These are phyloP conservation scores for Ophiostoma ulmi DNA, from an alignment of 2,329 filamentous ascomycete genomes.

Conservation along the genomic window DNA sequence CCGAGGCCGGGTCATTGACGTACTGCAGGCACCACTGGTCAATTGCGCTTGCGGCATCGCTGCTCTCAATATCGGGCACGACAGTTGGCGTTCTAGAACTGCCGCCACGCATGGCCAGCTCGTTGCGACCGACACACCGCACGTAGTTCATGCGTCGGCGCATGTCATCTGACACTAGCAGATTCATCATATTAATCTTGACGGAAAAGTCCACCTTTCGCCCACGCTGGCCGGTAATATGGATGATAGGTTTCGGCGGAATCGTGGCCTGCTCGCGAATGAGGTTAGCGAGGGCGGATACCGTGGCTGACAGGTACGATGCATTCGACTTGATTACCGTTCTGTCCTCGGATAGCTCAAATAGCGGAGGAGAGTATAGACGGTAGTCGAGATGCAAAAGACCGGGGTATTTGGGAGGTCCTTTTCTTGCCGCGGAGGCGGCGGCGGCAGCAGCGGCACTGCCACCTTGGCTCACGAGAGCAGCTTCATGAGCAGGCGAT, in stretches of 20 bases:
- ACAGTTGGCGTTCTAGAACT: constrained; percentile 36
- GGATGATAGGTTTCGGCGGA: constrained; percentile 51
- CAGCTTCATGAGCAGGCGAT: constrained; percentile 23
- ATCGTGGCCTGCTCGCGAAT: constrained; percentile 47
- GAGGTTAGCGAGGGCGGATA: constrained; percentile 42
- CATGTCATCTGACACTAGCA: constrained; percentile 47
- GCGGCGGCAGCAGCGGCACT: constrained; percentile 9
- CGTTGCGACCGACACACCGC: constrained; percentile 45
- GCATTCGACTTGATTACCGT: constrained; percentile 45
- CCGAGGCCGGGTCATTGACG: constrained; percentile 41
- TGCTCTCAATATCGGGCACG: constrained; percentile 42
- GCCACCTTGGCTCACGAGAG: constrained; percentile 27
- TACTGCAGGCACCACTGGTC: constrained; percentile 48
- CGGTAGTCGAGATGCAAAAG: constrained; percentile 48
- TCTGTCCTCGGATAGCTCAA: constrained; percentile 46
- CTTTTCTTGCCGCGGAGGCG: constrained; percentile 26
- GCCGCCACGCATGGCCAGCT: constrained; percentile 48
- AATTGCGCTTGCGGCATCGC: constrained; percentile 40
- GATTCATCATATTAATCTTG: constrained; percentile 50
- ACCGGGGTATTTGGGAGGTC: constrained; percentile 41
- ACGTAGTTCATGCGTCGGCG: constrained; percentile 48
- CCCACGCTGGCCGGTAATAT: constrained; percentile 45
- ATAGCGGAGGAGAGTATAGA: constrained; percentile 49
- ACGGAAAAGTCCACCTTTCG: constrained; percentile 48
- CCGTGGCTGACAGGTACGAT: constrained; percentile 45